Evolutionary conservation across 1,139 yeast genomes (phyloP).

Genomic region (Kluyveromyces sp.): DNA sequence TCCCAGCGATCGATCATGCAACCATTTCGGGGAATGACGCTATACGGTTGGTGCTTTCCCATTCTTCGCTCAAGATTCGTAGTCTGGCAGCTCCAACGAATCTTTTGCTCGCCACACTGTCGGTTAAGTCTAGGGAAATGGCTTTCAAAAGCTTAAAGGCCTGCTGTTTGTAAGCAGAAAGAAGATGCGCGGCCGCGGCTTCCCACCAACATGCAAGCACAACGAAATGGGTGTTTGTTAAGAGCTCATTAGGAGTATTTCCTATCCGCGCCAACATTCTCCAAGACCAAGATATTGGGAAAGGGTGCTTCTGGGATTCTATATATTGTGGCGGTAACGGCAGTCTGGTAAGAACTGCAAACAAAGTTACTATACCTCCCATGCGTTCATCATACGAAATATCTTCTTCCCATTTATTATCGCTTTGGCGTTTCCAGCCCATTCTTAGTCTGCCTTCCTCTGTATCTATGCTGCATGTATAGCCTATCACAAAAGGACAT

Average conservation of each 20-base stretch:
- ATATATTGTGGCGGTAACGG: conserved; percentile 25
- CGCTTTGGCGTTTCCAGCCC: conserved; percentile 76
- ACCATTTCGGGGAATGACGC: conserved; percentile 49
- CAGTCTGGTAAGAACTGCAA: conserved; percentile 60
- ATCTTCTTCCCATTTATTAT: conserved; percentile 70
- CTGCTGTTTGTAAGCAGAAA: conserved; percentile 58
- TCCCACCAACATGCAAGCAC: conserved; percentile 92
- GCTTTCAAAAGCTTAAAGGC: conserved; percentile 52
- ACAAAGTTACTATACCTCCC: conserved; percentile 76
- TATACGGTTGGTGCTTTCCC: conserved; percentile 43
- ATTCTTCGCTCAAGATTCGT: conserved; percentile 70
- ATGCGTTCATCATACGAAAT: conserved; percentile 75
- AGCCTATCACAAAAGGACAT: conserved; percentile 86
- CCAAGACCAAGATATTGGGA: conserved; percentile 58
- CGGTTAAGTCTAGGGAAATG: conserved; percentile 46
- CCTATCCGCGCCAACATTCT: conserved; percentile 59
- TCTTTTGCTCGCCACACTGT: conserved; percentile 40
- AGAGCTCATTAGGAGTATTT: conserved; percentile 44
- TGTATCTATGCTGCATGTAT: conserved; percentile 62
- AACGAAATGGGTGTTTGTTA: conserved; percentile 65
- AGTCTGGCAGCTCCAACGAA: conserved; percentile 76
- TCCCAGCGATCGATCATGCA: conserved; percentile 19
- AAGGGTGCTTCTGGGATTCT: conserved; percentile 39
- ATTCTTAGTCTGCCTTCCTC: conserved; percentile 74
- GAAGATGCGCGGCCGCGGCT: conserved; percentile 54